These are phyloP conservation scores for Abrus pulchellus DNA, from an alignment of 306 rosid genomes.

Conservation along the genomic window DNA sequence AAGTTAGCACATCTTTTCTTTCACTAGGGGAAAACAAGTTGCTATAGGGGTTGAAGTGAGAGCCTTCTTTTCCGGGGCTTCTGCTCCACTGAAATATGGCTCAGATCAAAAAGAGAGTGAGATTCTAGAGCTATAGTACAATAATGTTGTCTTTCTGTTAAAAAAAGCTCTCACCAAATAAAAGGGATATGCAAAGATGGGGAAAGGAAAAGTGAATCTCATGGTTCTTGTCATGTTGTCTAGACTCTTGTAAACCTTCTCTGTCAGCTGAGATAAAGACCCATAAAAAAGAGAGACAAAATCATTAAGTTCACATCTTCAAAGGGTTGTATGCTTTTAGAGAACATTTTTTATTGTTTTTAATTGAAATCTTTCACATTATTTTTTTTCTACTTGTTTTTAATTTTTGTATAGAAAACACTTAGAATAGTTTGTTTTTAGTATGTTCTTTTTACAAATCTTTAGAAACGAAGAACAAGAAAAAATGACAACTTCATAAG, in stretches of 20 bases:
- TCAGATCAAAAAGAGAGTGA: slow-evolving; percentile 34
- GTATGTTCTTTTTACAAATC: too few species aligned
- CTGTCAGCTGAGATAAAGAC: slow-evolving; percentile 68
- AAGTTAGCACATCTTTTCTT: slow-evolving; percentile 69
- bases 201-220: slow-evolving; percentile 85
- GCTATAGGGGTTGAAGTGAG: slow-evolving; percentile 90
- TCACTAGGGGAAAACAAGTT: slow-evolving; percentile 72
- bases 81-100: slow-evolving; percentile 71
- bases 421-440: too few species aligned
- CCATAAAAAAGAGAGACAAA: background rate
- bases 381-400: too few species aligned
- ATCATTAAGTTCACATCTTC: background rate
- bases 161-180: slow-evolving; percentile 72
- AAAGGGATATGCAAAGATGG: slow-evolving; percentile 85
- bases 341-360: too few species aligned
- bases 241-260: slow-evolving; percentile 72
- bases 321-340: too few species aligned
- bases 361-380: too few species aligned
- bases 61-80: slow-evolving; percentile 95
- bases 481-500: too few species aligned
- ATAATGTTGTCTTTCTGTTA: background rate
- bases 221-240: slow-evolving; percentile 57
- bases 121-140: background rate
- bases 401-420: too few species aligned
- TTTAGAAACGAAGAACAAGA: too few species aligned